Conservation (phyloP, 108 stramenopile species). For the Chaetoceros tenuissimus region DNA sequence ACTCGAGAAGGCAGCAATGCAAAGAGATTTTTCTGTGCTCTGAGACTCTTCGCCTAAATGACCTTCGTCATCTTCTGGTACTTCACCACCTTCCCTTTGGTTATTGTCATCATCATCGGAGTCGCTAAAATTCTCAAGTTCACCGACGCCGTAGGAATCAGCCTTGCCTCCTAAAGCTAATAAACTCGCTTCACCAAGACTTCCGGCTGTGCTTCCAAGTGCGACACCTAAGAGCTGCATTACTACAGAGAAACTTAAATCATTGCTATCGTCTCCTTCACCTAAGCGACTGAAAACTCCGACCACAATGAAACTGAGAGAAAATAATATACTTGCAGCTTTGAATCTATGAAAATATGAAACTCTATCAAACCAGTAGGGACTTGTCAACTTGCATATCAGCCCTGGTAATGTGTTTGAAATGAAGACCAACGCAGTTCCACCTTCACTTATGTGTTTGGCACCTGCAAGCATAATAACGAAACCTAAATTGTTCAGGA, state of each 20-base stretch:
- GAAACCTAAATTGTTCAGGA: conserved; percentile 70
- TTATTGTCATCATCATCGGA: background rate
- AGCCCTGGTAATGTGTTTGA: conserved; percentile 59
- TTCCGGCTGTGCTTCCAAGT: conserved; percentile 48
- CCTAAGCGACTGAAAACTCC: conserved; percentile 10
- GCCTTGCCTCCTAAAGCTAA: conserved; percentile 69
- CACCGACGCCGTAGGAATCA: no score
- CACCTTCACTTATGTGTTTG: conserved; percentile 63
- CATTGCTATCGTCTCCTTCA: conserved; percentile 6
- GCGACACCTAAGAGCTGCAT: conserved; percentile 73
- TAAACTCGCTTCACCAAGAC: conserved; percentile 81
- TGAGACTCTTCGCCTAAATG: conserved; percentile 1
- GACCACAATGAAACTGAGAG: conserved; percentile 35
- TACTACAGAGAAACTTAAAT: background rate
- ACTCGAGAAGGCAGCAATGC: conserved; percentile 60
- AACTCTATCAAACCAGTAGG: conserved; percentile 79
- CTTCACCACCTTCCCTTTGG: conserved; percentile 3
- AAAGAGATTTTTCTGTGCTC: conserved; percentile 10
- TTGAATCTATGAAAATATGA: conserved; percentile 45
- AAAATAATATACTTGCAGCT: conserved; percentile 41
- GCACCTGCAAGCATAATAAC: conserved; percentile 83
- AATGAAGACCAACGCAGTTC: conserved; percentile 73
- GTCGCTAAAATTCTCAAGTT: background rate
- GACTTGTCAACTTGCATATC: conserved; percentile 47
- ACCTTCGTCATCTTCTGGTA: background rate